Conservation (phyloP, 169 alveolate genomes). For the Theileria sp. region DNA sequence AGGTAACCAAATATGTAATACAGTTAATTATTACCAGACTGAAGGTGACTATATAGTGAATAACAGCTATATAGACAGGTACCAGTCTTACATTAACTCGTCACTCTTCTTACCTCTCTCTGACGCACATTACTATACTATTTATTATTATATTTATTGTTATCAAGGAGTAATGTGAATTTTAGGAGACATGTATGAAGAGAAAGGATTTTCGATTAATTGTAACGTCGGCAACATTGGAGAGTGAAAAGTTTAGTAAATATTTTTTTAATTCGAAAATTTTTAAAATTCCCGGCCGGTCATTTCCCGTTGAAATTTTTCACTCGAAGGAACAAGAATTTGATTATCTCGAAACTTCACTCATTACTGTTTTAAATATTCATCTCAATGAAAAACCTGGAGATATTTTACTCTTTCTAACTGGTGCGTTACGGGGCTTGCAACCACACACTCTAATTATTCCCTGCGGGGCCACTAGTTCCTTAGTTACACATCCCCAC, state of each 20-base stretch:
- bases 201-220: constrained; percentile 94
- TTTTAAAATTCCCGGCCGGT: constrained; percentile 98
- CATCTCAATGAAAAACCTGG: constrained; percentile 97
- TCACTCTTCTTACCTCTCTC: neutral
- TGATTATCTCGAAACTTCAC: constrained; percentile 97
- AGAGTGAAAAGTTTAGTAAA: constrained; percentile 94
- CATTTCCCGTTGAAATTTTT: constrained; percentile 94
- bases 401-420: constrained; percentile 95
- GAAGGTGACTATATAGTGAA: constrained; percentile 52
- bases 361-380: constrained; percentile 93
- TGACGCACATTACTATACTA: neutral
- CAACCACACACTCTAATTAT: too few relatives aligned
- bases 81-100: constrained; percentile 74
- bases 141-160: too few relatives aligned
- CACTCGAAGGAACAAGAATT: constrained; percentile 97
- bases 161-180: neutral
- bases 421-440: constrained; percentile 82
- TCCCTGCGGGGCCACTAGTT: neutral
- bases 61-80: constrained; percentile 76
- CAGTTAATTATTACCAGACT: constrained; percentile 13
- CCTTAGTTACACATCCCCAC: neutral
- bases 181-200: constrained; percentile 84
- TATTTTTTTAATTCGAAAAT: constrained; percentile 95
- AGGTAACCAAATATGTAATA: constrained; percentile 67
- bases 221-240: constrained; percentile 98